Percentiles rank a stretch among this genome's conserved stretches.
Evolutionary conservation across 2,329 filamentous ascomycete species (phyloP).

Genomic region (Trichothecium sympodiale): DNA sequence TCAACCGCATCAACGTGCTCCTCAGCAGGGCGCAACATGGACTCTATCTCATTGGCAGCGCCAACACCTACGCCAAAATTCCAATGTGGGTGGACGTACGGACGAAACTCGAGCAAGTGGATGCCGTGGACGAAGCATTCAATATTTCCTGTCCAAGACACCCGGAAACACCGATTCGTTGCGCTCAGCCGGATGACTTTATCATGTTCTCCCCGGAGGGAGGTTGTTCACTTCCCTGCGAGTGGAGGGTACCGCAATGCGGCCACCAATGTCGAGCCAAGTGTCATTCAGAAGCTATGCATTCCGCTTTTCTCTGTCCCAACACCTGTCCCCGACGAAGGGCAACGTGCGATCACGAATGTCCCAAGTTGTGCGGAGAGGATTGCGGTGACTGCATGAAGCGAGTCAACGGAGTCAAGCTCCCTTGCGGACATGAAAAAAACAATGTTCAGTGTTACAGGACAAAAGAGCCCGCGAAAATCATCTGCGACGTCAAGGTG

Average conservation of each 20-base stretch:
- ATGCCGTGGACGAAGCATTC: too few relatives aligned
- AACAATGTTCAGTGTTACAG: conserved; percentile 23
- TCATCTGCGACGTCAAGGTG: conserved; percentile 39
- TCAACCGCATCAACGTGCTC: conserved; percentile 60
- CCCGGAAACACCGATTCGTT: conserved; percentile 34
- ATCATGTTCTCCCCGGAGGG: conserved; percentile 45
- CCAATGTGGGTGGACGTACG: conserved; percentile 55
- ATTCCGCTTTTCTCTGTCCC: conserved; percentile 32
- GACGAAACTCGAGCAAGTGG: conserved; percentile 29
- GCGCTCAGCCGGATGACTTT: conserved; percentile 48
- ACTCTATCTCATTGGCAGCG: conserved; percentile 61
- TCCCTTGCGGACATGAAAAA: conserved; percentile 31
- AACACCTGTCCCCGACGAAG: conserved; percentile 30
- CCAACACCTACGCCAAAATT: conserved; percentile 42
- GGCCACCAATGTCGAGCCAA: conserved; percentile 33
- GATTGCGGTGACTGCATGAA: conserved; percentile 27
- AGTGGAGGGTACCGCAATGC: conserved; percentile 32
- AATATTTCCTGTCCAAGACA: conserved; percentile 55
- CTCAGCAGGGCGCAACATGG: conserved; percentile 57
- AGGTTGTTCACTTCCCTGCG: conserved; percentile 44
- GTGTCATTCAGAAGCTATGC: conserved; percentile 37
- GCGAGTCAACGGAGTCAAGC: conserved; percentile 14
- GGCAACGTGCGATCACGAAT: conserved; percentile 32
- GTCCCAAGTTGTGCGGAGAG: conserved; percentile 30
- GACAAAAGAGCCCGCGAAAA: conserved; percentile 28